A percentile compares a stretch with the other conserved stretches of the same genome.
phyloP scores from a whole-genome alignment of 1,139 yeast species.

The Geotrichum siamense region DNA sequence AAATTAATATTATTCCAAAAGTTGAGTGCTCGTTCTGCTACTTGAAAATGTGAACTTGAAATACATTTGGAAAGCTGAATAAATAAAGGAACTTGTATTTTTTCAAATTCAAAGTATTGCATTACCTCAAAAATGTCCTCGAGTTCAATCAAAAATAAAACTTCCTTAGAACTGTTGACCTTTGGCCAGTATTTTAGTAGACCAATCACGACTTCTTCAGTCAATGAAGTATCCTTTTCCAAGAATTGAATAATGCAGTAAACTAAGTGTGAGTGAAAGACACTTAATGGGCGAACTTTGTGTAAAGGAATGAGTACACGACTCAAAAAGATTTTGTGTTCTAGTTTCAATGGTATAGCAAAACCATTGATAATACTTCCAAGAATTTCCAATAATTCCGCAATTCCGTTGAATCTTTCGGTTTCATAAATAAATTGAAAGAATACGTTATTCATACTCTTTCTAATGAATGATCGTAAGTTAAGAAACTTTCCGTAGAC shows the following conservation, averaged over 20 bases:
- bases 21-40: conserved; percentile 88
- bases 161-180: conserved; percentile 89
- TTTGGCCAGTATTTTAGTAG: conserved; percentile 95
- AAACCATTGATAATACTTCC: conserved; percentile 97
- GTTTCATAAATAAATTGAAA: conserved; percentile 92
- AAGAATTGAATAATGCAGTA: conserved; percentile 94
- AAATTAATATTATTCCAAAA: conserved; percentile 95
- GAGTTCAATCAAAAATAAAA: conserved; percentile 89
- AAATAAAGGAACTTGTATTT: conserved; percentile 87
- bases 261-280: conserved; percentile 94
- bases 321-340: conserved; percentile 84
- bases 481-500: conserved; percentile 92
- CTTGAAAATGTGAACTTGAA: conserved; percentile 94
- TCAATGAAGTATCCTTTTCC: conserved; percentile 84
- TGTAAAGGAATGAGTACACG: conserved; percentile 90
- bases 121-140: conserved; percentile 96
- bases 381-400: conserved; percentile 86
- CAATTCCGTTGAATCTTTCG: conserved; percentile 91
- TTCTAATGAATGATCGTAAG: conserved; percentile 82
- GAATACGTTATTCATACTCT: conserved; percentile 86
- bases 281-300: conserved; percentile 77
- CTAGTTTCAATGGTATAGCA: conserved; percentile 94
- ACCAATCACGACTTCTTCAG: conserved; percentile 94
- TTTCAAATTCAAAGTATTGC: conserved; percentile 87
- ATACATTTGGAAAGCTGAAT: conserved; percentile 93